phyloP scores from a whole-genome alignment of 78 protist genomes.

The Polysphondylium violaceum region DNA sequence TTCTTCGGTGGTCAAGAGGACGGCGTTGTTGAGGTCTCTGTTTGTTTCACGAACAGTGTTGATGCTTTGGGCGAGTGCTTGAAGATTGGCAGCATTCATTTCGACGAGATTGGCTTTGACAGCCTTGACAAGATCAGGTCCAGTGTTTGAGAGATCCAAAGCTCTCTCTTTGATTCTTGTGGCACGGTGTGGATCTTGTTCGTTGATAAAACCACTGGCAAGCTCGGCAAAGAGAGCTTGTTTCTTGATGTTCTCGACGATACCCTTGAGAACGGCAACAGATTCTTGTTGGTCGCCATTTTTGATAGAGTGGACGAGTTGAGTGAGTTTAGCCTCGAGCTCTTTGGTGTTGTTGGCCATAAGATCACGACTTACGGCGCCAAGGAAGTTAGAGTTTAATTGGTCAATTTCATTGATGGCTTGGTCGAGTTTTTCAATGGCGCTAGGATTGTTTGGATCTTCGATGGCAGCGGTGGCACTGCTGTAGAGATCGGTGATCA shows the following conservation, averaged over 20 bases:
- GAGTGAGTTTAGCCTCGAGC: conserved; percentile 42
- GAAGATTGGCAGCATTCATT: conserved; percentile 1
- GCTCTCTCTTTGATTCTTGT: conserved; percentile 38
- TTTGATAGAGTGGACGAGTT: conserved; percentile 33
- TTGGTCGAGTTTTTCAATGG: conserved; percentile 31
- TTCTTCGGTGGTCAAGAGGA: conserved; percentile 43
- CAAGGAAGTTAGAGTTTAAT: conserved; percentile 16
- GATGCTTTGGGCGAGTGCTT: conserved; percentile 27
- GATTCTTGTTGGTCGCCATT: conserved; percentile 33
- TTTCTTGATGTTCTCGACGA: conserved; percentile 41
- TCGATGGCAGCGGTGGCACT: conserved; percentile 8
- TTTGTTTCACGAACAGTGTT: conserved; percentile 23
- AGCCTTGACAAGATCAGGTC: conserved; percentile 50
- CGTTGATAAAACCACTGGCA: neutral
- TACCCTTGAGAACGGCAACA: conserved; percentile 31
- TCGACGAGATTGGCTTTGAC: conserved; percentile 38
- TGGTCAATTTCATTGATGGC: conserved; percentile 27
- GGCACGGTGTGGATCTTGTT: conserved; percentile 24
- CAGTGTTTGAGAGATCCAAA: conserved; percentile 22
- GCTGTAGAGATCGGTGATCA: conserved; percentile 34
- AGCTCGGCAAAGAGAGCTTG: conserved; percentile 44
- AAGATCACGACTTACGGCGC: conserved; percentile 49
- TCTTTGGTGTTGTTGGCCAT: conserved; percentile 36
- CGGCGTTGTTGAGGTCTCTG: conserved; percentile 57
- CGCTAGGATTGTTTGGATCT: conserved; percentile 31